phyloP scores from a whole-genome alignment of 2,329 filamentous ascomycete genomes.

The Fusarium sp. region DNA sequence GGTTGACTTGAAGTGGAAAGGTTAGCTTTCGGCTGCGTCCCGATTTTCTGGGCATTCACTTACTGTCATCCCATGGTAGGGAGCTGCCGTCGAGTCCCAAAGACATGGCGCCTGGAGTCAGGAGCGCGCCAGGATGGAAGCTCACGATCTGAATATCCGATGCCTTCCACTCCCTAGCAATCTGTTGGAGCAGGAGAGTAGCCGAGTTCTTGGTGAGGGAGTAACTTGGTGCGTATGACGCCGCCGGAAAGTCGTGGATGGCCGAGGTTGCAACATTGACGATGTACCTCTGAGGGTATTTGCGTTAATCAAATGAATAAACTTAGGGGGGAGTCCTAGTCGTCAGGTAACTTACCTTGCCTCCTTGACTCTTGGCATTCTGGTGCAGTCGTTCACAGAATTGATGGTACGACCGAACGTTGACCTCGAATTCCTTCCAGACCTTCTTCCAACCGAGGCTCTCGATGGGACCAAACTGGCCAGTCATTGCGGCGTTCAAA shows the following conservation, averaged over 20 bases:
- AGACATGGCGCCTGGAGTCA: background rate
- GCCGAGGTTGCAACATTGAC: slow-evolving; percentile 3
- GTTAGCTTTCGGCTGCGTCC: background rate
- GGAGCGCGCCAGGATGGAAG: slow-evolving; percentile 1
- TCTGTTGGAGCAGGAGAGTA: background rate
- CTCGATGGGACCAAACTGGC: background rate
- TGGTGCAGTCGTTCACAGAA: background rate
- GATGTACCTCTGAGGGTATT: background rate
- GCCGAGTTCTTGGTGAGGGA: slow-evolving; percentile 3
- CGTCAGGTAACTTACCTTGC: background rate
- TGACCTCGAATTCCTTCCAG: slow-evolving; percentile 1
- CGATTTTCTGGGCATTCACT: background rate
- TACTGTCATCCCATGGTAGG: background rate
- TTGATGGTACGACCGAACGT: slow-evolving; percentile 3
- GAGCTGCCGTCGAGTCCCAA: background rate
- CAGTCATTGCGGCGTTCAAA: slow-evolving; percentile 6
- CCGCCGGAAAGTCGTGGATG: slow-evolving; percentile 1
- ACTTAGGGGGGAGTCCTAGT: background rate
- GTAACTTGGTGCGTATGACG: slow-evolving; percentile 3
- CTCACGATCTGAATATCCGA: slow-evolving; percentile 6
- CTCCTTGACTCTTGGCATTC: background rate
- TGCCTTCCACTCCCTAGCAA: background rate
- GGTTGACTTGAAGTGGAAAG: background rate
- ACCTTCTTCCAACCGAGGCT: background rate
- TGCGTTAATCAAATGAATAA: background rate